phyloP scores from a whole-genome alignment of 805 yeast genomes.

The Spencermartinsiella europaea region DNA sequence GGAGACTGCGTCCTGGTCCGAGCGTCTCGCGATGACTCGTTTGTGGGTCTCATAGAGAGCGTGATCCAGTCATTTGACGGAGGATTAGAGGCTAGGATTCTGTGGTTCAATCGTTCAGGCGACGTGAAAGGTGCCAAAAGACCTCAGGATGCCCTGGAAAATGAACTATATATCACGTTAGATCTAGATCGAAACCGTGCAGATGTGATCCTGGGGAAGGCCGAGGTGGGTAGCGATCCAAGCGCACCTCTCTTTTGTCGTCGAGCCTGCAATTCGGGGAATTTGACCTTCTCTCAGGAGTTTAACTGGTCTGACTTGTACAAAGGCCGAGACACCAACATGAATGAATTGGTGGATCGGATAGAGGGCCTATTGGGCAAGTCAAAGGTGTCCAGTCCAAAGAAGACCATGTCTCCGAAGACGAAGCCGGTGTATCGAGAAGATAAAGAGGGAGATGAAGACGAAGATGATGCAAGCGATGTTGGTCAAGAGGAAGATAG shows the following conservation, averaged over 20 bases:
- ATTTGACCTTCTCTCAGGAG: slow-evolving; percentile 8
- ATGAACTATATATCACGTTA: slow-evolving; percentile 13
- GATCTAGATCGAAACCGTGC: slow-evolving; percentile 14
- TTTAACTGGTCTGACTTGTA: slow-evolving; percentile 15
- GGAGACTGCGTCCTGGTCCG: slow-evolving; percentile 18
- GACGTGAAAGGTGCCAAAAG: slow-evolving; percentile 7
- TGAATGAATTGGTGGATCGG: slow-evolving; percentile 1
- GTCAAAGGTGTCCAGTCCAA: not conserved
- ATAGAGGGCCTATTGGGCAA: slow-evolving; percentile 1
- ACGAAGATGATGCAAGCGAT: slow-evolving; percentile 3
- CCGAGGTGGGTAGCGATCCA: slow-evolving; percentile 5
- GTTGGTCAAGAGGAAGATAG: slow-evolving; percentile 7
- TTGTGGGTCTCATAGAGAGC: slow-evolving; percentile 14
- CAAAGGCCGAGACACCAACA: slow-evolving; percentile 11
- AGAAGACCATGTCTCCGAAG: not conserved
- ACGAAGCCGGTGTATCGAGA: not conserved
- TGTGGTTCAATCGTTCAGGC: slow-evolving; percentile 15
- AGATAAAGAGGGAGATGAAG: slow-evolving; percentile 1
- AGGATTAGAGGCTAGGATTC: slow-evolving; percentile 10
- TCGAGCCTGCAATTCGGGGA: slow-evolving; percentile 6
- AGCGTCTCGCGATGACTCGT: slow-evolving; percentile 7
- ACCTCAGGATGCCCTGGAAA: not conserved
- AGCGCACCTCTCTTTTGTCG: slow-evolving; percentile 10
- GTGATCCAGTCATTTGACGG: slow-evolving; percentile 13
- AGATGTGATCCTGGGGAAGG: slow-evolving; percentile 13